Base-by-base conservation (phyloP, 805 yeast genomes). In the Suhomyces pyralidae region DNA sequence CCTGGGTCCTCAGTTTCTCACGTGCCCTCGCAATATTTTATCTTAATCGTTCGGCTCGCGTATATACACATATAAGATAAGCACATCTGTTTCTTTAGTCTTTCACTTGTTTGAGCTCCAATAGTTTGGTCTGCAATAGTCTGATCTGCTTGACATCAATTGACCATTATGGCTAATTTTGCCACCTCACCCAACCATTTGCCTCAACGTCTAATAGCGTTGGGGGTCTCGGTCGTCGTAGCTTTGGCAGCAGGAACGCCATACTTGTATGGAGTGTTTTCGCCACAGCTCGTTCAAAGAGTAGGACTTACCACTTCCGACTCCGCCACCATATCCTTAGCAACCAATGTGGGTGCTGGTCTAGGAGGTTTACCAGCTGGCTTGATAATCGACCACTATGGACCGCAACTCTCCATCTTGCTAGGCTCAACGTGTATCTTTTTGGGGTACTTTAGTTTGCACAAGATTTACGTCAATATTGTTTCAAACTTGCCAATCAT, bases 161-260 rank as follows among this genome's bases (percentile, higher is more conserved):
- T 17, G 20, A 38, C 14, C 9, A 17, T 9, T 1, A 38, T 38
- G 42, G 22, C 42, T 38, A 30, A n/a, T 42, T 42, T 22, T 6
- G 22, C 26, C 45, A 9, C 38, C 12, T 14, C 48, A 15, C 32
- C 54, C n/a, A 59, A 60, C 45, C 42, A 38, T 19, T 44, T 58
- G 17, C 46, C 57, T 5, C 49, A 47, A 32, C 53, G 72, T 26
- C 55, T 68, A 36, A 49, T 63, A 24, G 63, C 77, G 0, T 62
- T 74, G 40, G 48, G 59, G 9, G 62, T 64, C 20, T 70, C 78
- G 12, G 58, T 73, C 12, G 61, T 85, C 15, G 84, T 84, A 7
- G 79, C 88, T 0, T 60, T 86, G 46, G 90, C 86, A 0, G 79
- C 90, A 3, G 93, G 94, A 2, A 86, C 91, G 2, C 88, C 90